These are phyloP conservation scores for Schizophyllum amplum DNA, from an alignment of 1,284 basidiomycete species.

Conservation along the genomic window DNA sequence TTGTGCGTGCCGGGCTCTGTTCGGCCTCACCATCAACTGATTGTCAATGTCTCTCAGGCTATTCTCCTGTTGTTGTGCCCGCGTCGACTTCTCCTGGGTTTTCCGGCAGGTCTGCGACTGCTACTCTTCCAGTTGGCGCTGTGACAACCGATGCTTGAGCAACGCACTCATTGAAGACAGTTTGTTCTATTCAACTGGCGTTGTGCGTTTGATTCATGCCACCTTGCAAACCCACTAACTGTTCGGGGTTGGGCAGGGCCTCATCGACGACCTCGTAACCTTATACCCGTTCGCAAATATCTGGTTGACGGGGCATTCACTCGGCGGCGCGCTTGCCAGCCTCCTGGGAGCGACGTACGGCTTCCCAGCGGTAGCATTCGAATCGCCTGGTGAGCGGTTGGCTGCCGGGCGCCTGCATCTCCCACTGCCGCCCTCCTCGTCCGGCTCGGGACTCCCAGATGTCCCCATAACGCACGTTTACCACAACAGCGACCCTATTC, in stretches of 20 bases:
- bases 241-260: conserved; percentile 32
- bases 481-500: conserved; percentile 77
- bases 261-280: conserved; percentile 75
- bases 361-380: conserved; percentile 88
- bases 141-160: conserved; percentile 79
- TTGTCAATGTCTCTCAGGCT: conserved; percentile 28
- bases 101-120: conserved; percentile 86
- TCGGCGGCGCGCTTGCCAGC: conserved; percentile 85
- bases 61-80: conserved; percentile 97
- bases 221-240: not conserved
- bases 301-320: conserved; percentile 86
- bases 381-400: conserved; percentile 86
- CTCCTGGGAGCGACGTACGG: conserved; percentile 91
- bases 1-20: conserved; percentile 26
- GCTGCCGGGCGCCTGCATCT: conserved; percentile 85
- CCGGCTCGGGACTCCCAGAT: conserved; percentile 3
- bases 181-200: conserved; percentile 82
- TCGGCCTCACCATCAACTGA: conserved; percentile 1
- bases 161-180: conserved; percentile 83
- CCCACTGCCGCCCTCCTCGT: conserved; percentile 45
- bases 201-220: conserved; percentile 51
- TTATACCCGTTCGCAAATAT: conserved; percentile 83
- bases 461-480: conserved; percentile 60
- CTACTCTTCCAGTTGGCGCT: conserved; percentile 62
- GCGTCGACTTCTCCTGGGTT: conserved; percentile 85